Base-by-base conservation (phyloP, 192 early-diverging fungal genomes). In the Backusella parvicylindrica region DNA sequence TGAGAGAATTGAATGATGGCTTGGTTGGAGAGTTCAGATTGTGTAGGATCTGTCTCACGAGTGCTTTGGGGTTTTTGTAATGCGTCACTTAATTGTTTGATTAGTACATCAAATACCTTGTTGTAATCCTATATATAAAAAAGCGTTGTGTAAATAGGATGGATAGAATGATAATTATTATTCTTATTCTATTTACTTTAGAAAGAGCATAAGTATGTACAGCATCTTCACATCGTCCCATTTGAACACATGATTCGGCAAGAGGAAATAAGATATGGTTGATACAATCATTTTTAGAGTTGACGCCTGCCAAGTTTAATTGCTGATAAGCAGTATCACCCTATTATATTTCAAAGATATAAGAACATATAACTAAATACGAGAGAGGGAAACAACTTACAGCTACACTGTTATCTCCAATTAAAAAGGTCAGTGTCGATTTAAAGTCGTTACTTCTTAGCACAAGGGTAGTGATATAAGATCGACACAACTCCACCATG, bases 171-270 rank as follows among this genome's bases (percentile, higher is more conserved):
- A 47, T 37, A 7, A 47, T 18, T 1, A 74, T 82, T 64, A 36
- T 74, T 50, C 12, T 60, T 35, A n/a, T 78, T 67, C 23, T 50
- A 38, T 69, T 74, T 68, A 79, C 89, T 77, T 89, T 87, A 3
- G 90, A 92, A 38, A 96, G 85, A 76, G 95, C 87, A 73, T 90
- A 94, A 38, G 97, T 79, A 74, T 90, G 76, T 32, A 96, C 87
- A 1, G 94, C 90, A 75, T 96, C 94, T 18, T 81, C 84, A 41
- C 93, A 84, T 2, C 86, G 84, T 0, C 93, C 93, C 64, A 90
- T 87, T 40, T 87, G 84, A 41, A 88, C 91, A 68, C 90, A 91
- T 36, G 89, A 84, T 73, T 91, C 84, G 2, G 95, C 96, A 28
- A 94, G 85, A 41, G 85, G 85, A 6, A 87, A 76, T 7, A 91